These are phyloP conservation scores for Cyphellophora europaea DNA, from an alignment of 2,329 filamentous ascomycete genomes.

Conservation along the genomic window DNA sequence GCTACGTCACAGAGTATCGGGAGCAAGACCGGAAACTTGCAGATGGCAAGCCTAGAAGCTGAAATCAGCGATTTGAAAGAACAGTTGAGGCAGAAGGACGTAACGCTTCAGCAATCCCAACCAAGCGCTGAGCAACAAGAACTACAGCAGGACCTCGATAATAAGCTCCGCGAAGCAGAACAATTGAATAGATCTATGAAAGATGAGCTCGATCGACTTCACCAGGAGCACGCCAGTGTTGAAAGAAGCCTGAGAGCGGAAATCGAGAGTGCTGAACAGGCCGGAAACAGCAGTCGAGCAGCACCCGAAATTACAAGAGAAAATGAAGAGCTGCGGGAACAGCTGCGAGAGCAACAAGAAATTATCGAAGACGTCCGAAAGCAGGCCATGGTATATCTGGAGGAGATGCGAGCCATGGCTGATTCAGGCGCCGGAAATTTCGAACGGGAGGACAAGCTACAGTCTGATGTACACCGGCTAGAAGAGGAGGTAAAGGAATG, in stretches of 20 bases:
- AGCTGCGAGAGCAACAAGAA: conserved; percentile 64
- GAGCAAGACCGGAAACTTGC: conserved; percentile 59
- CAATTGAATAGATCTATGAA: conserved; percentile 70
- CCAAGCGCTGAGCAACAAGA: conserved; percentile 18
- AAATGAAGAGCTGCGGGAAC: conserved; percentile 58
- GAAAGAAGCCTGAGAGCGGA: conserved; percentile 56
- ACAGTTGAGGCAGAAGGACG: conserved; percentile 60
- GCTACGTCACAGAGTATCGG: conserved; percentile 35
- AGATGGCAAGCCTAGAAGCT: conserved; percentile 64
- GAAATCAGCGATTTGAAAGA: conserved; percentile 66
- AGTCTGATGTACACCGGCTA: conserved; percentile 63
- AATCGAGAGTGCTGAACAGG: conserved; percentile 34
- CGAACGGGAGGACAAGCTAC: conserved; percentile 72
- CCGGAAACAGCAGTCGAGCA: conserved; percentile 2
- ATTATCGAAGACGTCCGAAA: conserved; percentile 78
- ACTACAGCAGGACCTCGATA: conserved; percentile 49
- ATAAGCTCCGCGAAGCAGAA: conserved; percentile 64
- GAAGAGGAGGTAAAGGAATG: conserved; percentile 81
- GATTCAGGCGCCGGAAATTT: conserved; percentile 68
- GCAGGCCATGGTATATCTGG: conserved; percentile 73
- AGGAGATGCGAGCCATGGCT: conserved; percentile 82
- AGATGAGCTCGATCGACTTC: conserved; percentile 65
- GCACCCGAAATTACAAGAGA: conserved; percentile 24
- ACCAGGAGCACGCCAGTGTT: conserved; percentile 56
- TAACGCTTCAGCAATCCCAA: conserved; percentile 54